Evolutionary conservation across 164 flowering plant genomes (phyloP).

Genomic region (Dillenia turbinata): DNA sequence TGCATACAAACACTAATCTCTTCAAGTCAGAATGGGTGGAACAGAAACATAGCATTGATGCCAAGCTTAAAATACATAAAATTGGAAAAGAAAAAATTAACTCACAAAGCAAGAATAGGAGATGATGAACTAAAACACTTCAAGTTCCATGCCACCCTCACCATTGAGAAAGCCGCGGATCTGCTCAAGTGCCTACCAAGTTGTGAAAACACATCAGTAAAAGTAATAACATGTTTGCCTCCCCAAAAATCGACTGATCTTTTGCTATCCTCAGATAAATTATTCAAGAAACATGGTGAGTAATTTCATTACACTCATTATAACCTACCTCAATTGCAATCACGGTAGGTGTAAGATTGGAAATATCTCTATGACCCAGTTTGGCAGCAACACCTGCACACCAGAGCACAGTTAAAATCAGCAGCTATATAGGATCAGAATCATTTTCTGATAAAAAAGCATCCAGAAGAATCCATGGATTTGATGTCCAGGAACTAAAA

Average conservation of each 20-base stretch:
- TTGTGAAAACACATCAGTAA: not conserved
- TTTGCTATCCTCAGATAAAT: not conserved
- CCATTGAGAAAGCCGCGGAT: conserved; percentile 36
- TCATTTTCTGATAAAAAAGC: too few species aligned
- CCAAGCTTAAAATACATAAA: too few species aligned
- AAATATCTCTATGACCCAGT: conserved; percentile 56
- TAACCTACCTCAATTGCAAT: conserved; percentile 61
- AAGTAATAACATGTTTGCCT: too few species aligned
- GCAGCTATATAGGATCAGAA: not conserved
- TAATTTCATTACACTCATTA: not conserved
- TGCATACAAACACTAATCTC: too few species aligned
- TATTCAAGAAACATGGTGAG: not conserved
- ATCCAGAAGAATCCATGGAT: too few species aligned
- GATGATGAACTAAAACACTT: not conserved
- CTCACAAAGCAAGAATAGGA: too few species aligned
- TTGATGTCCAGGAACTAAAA: too few species aligned
- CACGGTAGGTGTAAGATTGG: conserved; percentile 53
- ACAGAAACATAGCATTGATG: too few species aligned
- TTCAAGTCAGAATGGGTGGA: too few species aligned
- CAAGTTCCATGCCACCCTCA: conserved; percentile 13
- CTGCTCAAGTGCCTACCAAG: conserved; percentile 56
- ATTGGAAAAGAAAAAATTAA: too few species aligned
- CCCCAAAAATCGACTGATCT: too few species aligned
- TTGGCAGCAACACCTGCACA: conserved; percentile 70
- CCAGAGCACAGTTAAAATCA: not conserved